phyloP scores from a whole-genome alignment of 2,329 filamentous ascomycete genomes.

The Cladosporium sp. region DNA sequence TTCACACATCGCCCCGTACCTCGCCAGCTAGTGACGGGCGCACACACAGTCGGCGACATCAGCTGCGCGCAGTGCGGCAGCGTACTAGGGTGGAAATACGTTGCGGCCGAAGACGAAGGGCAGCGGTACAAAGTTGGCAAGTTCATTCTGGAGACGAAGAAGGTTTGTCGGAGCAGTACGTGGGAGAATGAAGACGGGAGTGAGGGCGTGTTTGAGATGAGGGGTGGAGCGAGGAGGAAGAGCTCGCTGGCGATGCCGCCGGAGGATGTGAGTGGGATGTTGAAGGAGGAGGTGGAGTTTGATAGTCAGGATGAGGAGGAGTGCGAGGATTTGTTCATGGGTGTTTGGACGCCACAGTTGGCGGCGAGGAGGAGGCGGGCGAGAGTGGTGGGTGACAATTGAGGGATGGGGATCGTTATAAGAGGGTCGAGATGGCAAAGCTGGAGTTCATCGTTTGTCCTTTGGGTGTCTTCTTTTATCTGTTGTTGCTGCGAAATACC shows the following conservation, averaged over 20 bases:
- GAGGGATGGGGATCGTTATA: neutral
- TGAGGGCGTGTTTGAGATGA: slow-evolving; percentile 15
- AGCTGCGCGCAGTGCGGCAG: slow-evolving; percentile 53
- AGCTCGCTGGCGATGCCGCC: slow-evolving; percentile 18
- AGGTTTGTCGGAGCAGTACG: slow-evolving; percentile 45
- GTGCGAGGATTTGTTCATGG: slow-evolving; percentile 61
- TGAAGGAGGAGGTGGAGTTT: slow-evolving; percentile 48
- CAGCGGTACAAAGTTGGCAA: slow-evolving; percentile 65
- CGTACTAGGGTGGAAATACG: slow-evolving; percentile 62
- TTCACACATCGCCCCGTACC: slow-evolving; percentile 53
- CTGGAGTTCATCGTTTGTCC: neutral
- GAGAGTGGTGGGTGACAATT: slow-evolving; percentile 18
- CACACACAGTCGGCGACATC: slow-evolving; percentile 59
- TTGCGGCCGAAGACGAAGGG: slow-evolving; percentile 56
- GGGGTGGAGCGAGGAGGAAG: slow-evolving; percentile 18
- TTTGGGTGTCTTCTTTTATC: neutral
- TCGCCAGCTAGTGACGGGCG: slow-evolving; percentile 58
- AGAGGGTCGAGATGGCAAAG: too few relatives aligned
- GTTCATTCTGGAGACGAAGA: slow-evolving; percentile 60
- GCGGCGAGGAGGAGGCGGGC: slow-evolving; percentile 45
- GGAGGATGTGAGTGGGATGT: slow-evolving; percentile 12
- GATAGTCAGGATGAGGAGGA: slow-evolving; percentile 64
- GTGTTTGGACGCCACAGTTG: slow-evolving; percentile 55
- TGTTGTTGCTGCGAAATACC: neutral
- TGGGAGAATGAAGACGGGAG: slow-evolving; percentile 46